Evolutionary conservation across 805 yeast species (phyloP).

Genomic region (Metschnikowia koreensis): DNA sequence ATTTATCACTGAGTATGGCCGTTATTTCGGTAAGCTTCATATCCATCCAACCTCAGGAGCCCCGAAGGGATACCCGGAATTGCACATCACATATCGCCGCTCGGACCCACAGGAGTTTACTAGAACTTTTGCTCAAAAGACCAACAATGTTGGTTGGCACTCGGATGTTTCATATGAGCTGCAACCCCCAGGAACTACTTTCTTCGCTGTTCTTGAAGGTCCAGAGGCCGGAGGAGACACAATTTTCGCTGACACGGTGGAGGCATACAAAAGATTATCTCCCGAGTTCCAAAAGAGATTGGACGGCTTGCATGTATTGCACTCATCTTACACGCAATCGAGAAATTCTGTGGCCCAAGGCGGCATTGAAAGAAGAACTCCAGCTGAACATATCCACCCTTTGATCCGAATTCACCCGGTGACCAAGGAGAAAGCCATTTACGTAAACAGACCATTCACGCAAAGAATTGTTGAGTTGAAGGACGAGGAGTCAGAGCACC

Average conservation of each 20-base stretch:
- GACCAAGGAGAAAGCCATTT: conserved; percentile 31
- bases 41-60: conserved; percentile 47
- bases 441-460: conserved; percentile 35
- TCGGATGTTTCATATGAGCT: conserved; percentile 37
- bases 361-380: conserved; percentile 33
- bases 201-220: conserved; percentile 35
- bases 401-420: conserved; percentile 36
- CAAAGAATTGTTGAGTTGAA: conserved; percentile 35
- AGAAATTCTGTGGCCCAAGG: conserved; percentile 27
- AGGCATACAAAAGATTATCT: conserved; percentile 36
- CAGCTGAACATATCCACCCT: conserved; percentile 36
- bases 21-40: conserved; percentile 39
- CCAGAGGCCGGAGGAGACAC: conserved; percentile 42
- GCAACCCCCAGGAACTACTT: conserved; percentile 35
- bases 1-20: conserved; percentile 32
- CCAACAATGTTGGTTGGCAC: conserved; percentile 36
- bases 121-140: conserved; percentile 27
- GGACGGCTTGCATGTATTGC: conserved; percentile 34
- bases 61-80: conserved; percentile 31
- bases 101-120: conserved; percentile 29
- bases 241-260: conserved; percentile 36
- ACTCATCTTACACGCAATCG: conserved; percentile 35
- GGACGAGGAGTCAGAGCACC: conserved; percentile 32
- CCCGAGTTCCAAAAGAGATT: conserved; percentile 34
- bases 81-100: conserved; percentile 36